Evolutionary conservation across 306 rosid species (phyloP).

Genomic region (Casuarina cunninghamiana): DNA sequence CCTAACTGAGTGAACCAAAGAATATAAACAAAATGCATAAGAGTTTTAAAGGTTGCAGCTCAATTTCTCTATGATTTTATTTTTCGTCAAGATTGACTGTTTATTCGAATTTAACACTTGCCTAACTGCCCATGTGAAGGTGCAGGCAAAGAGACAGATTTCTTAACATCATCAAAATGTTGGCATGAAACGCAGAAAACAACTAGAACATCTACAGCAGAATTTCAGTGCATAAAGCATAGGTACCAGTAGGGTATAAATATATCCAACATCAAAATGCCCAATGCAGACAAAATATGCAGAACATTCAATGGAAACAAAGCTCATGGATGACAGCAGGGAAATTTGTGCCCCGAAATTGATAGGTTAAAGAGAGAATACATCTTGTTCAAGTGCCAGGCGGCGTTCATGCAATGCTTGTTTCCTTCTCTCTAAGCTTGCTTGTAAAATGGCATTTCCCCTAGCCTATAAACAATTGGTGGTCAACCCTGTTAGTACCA

Average conservation of each 20-base stretch:
- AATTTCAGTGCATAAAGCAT: neutral
- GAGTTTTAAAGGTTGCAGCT: neutral
- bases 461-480: slow-evolving; percentile 64
- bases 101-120: neutral
- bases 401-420: slow-evolving; percentile 99
- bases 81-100: neutral
- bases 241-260: neutral
- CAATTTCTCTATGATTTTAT: neutral
- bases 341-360: slow-evolving; percentile 3
- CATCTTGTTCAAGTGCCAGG: slow-evolving; percentile 98
- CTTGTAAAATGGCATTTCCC: slow-evolving; percentile 98
- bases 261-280: neutral
- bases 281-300: neutral
- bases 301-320: neutral
- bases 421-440: slow-evolving; percentile 98
- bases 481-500: slow-evolving; percentile 25
- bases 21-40: neutral
- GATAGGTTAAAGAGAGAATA: slow-evolving; percentile 29
- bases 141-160: neutral
- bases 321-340: slow-evolving; percentile 3
- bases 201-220: neutral
- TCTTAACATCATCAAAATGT: neutral
- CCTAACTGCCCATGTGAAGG: neutral
- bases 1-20: neutral
- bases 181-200: neutral